These are phyloP conservation scores for Aureobasidium sp. DNA, from an alignment of 2,329 filamentous ascomycete species.

Conservation along the genomic window DNA sequence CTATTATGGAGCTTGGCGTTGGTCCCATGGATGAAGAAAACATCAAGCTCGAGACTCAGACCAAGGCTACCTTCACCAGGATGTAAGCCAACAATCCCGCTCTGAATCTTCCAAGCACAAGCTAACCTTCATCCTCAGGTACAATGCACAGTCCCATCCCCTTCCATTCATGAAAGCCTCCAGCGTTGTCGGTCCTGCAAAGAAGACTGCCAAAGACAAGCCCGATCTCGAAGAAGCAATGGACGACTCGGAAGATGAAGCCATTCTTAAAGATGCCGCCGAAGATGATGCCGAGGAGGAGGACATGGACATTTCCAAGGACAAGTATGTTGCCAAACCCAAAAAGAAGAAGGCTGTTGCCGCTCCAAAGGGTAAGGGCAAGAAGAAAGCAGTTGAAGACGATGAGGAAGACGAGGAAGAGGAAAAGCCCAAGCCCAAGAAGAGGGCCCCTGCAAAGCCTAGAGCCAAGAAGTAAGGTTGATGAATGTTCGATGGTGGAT, in stretches of 20 bases:
- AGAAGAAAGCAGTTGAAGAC: constrained; percentile 33
- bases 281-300: constrained; percentile 59
- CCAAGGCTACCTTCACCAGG: constrained; percentile 84
- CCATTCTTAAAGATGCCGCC: constrained; percentile 36
- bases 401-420: constrained; percentile 32
- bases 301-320: constrained; percentile 78
- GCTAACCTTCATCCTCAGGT: constrained; percentile 44
- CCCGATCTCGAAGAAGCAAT: constrained; percentile 95
- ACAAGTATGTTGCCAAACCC: constrained; percentile 91
- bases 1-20: constrained; percentile 82
- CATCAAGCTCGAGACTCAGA: constrained; percentile 73
- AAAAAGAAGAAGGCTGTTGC: constrained; percentile 58
- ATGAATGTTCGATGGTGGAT: too few relatives aligned
- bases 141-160: constrained; percentile 80
- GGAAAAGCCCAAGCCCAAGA: constrained; percentile 48
- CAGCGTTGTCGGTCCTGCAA: constrained; percentile 65
- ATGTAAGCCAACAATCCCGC: constrained; percentile 52
- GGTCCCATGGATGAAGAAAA: constrained; percentile 71
- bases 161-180: constrained; percentile 94
- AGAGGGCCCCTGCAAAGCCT: constrained; percentile 35
- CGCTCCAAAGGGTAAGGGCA: constrained; percentile 42
- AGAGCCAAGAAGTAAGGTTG: constrained; percentile 41
- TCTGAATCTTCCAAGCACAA: background rate
- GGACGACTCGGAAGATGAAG: constrained; percentile 67
- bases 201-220: constrained; percentile 61